Evolutionary conservation across 73 alveolate species (phyloP).

Genomic region (Paramecium primaurelia): DNA sequence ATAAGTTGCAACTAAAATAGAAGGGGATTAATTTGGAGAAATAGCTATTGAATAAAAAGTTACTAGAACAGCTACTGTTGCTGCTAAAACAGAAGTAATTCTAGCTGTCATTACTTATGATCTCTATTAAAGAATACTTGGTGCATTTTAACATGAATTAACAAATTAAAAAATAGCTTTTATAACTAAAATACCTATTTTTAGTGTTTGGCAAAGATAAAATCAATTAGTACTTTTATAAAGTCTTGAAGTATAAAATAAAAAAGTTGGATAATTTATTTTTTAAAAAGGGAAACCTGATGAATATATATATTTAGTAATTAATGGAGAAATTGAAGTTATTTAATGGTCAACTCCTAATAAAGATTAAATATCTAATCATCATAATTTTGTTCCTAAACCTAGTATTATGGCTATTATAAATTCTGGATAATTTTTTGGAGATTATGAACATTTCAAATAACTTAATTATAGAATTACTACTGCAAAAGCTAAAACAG

Average conservation of each 20-base stretch:
- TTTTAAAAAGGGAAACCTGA: background rate
- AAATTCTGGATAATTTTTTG: background rate
- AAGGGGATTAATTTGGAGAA: constrained; percentile 30
- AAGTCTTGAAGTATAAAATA: background rate
- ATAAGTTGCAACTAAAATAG: background rate
- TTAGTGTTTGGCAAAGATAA: background rate
- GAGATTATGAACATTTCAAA: background rate
- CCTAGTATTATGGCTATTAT: background rate
- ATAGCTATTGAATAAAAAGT: constrained; percentile 11
- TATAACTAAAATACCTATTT: background rate
- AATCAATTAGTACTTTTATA: background rate
- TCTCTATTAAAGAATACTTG: background rate
- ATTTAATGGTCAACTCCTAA: background rate
- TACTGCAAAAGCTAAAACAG: background rate
- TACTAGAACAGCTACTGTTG: constrained; percentile 1
- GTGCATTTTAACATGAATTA: background rate
- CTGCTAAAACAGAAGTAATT: background rate
- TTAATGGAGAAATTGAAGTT: background rate
- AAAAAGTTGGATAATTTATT: background rate
- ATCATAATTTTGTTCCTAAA: background rate
- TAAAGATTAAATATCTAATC: background rate
- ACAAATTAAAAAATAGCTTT: background rate
- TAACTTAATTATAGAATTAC: background rate
- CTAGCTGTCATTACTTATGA: background rate
- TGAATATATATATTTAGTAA: background rate